Evolutionary conservation across 2,329 filamentous ascomycete genomes (phyloP).

Genomic region (Emergomyces pasteurianus): DNA sequence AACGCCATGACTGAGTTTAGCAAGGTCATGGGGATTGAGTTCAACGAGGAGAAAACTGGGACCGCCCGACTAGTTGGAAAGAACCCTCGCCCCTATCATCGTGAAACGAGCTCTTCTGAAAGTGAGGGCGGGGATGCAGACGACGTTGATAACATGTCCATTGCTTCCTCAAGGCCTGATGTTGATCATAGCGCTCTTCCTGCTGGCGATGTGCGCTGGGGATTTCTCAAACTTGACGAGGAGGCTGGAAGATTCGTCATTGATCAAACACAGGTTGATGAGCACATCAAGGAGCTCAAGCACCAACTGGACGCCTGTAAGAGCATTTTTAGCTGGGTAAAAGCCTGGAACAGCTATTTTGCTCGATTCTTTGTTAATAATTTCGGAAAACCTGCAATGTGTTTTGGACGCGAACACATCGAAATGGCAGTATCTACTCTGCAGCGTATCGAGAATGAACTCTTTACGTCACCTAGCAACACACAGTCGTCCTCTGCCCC

Average conservation of each 20-base stretch:
- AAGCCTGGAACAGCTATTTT: constrained; percentile 50
- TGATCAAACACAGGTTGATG: constrained; percentile 46
- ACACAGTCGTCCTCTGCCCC: constrained; percentile 8
- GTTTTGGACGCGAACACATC: constrained; percentile 44
- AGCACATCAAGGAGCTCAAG: constrained; percentile 47
- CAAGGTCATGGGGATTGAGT: constrained; percentile 42
- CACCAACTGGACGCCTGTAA: constrained; percentile 45
- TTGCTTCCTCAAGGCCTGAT: background rate
- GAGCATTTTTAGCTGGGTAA: constrained; percentile 47
- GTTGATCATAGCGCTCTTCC: constrained; percentile 31
- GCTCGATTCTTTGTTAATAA: constrained; percentile 46
- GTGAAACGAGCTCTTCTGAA: constrained; percentile 4
- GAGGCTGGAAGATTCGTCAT: constrained; percentile 46
- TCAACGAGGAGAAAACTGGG: constrained; percentile 49
- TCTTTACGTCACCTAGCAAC: constrained; percentile 31
- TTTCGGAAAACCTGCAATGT: constrained; percentile 44
- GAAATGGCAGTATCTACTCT: constrained; percentile 44
- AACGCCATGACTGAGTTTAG: constrained; percentile 44
- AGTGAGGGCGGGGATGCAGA: background rate
- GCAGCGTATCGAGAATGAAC: constrained; percentile 38
- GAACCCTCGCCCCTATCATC: constrained; percentile 2
- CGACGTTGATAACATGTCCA: background rate
- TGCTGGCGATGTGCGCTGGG: constrained; percentile 45
- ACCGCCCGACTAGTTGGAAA: constrained; percentile 31
- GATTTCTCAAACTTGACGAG: constrained; percentile 46